Conservation (phyloP, 129 eudicot species). For the Tagetes patula region DNA sequence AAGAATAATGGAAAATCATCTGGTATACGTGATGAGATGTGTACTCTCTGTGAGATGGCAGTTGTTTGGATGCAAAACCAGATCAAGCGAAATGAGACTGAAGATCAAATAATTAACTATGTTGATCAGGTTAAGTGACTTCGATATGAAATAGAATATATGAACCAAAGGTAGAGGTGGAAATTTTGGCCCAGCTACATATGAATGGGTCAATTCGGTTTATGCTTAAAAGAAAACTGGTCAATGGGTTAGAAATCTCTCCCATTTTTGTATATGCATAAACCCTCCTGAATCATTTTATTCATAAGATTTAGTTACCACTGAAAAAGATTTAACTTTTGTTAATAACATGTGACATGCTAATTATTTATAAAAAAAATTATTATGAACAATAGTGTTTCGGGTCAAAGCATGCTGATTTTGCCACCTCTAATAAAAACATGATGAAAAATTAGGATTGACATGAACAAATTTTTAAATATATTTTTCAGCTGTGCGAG, state of each 20-base stretch:
- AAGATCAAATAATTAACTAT: slow-evolving; percentile 35
- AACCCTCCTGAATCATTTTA: neutral
- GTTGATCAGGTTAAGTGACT: slow-evolving; percentile 39
- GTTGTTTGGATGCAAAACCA: slow-evolving; percentile 46
- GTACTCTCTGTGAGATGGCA: slow-evolving; percentile 39
- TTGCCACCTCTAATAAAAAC: neutral
- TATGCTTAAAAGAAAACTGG: neutral
- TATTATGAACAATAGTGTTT: neutral
- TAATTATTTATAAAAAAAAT: neutral
- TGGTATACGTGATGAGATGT: slow-evolving; percentile 35
- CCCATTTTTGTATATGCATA: neutral
- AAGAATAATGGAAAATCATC: slow-evolving; percentile 38
- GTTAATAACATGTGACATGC: neutral
- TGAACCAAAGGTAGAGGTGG: neutral
- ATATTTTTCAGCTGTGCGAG: slow-evolving; percentile 34
- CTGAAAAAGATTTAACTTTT: neutral
- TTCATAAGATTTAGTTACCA: neutral
- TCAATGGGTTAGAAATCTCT: neutral
- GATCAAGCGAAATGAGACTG: slow-evolving; percentile 34
- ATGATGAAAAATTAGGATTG: neutral
- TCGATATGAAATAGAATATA: neutral
- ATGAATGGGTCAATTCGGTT: neutral
- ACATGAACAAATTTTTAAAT: slow-evolving; percentile 3
- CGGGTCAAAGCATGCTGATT: slow-evolving; percentile 1
- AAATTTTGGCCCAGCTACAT: neutral